Base-by-base conservation (phyloP, 768 basidiomycete species). In the Amanita molliuscula region DNA sequence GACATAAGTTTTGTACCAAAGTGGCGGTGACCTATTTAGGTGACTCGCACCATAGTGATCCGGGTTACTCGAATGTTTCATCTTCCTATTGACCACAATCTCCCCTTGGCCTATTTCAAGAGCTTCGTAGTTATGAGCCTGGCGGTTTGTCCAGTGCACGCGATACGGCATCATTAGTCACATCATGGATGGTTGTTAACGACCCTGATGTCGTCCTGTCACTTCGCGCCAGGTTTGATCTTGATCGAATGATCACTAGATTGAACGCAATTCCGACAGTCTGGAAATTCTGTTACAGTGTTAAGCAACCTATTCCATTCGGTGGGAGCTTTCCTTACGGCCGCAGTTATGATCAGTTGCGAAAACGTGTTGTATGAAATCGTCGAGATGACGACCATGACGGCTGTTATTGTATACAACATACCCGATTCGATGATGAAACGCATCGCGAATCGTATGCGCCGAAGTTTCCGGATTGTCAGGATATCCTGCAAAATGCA, bases 341-440 rank as follows among this genome's bases (percentile, higher is more conserved):
- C 21, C 6, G 47, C 47, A 26, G 47, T 38, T n/a, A 48, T 11
- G 47, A 48, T 38, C 6, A 26, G 9, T 10, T 16, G 6, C 2
- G 37, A 10, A 41, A 48, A 41, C 6, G 20, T 20, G 26, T 36
- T 48, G 15, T 15, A 11, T 9, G 47, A 6, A 11, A 48, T 37
- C 20, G 16, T 37, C 4, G 38, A 28, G 15, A 48, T 48, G 29
- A 41, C 29, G 8, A 38, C 15, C 38, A 41, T 31, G 4, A 41
- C 2, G 26, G 10, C 13, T 8, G 47, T 48, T 10, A 25, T 20
- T 7, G 38, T 41, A 15, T 36, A 40, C 25, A 48, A 9, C 47
- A 48, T 25, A n/a, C 47, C 47, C 15, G 47, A 48, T 41, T 48
- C 47, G 20, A 48, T 31, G 10, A 48, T 48, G 21, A 48, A 21